Base-by-base conservation (phyloP, 805 yeast species). In the Metschnikowia gelsemii region DNA sequence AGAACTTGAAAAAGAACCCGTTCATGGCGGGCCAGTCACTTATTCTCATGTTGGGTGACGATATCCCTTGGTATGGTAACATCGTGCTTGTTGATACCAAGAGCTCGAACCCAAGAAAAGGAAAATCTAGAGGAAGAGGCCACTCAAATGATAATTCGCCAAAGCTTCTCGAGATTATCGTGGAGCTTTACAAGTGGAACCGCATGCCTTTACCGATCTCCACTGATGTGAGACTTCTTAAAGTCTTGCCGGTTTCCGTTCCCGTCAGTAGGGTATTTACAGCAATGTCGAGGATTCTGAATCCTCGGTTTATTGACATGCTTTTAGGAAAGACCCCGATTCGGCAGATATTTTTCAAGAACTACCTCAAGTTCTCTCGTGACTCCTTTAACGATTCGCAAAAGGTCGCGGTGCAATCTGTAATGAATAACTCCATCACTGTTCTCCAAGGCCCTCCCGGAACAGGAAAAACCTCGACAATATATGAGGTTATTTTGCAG, bases 101-200 rank as follows among this genome's bases (percentile, higher is more conserved):
- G 20, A 28, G 38, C 26, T 21, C 41, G 3, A 46, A 39, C 6
- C 33, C 46, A 8, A 37, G 28, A 16, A 37, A 28, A 27, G 44
- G 46, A 22, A 48, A 48, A 17, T 40, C 40, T 8, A 42, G 46
- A 12, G 50, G 50, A 17, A 28, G 45, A 14, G 32, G 49, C 7
- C 21, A 38, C 6, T 34, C 38, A 30, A 23, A 33, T n/a, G 37
- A 40, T 24, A 26, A 31, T 11, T 43, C 45, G 9, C 55, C 52
- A 8, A 59, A 62, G 35, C 44, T 57, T 3, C 52, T 73, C 34
- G 75, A 72, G 36, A 58, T 82, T 37, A 62, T 78, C 13, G 58
- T 82, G 23, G 75, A 74, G 40, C 64, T 79, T 16, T 80, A 73
- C 53, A 66, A 70, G 12, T 82, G 89, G 88, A 82, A 81, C 52